Conservation (phyloP, 345 rosid species). For the Eucalyptus pauciflora region DNA sequence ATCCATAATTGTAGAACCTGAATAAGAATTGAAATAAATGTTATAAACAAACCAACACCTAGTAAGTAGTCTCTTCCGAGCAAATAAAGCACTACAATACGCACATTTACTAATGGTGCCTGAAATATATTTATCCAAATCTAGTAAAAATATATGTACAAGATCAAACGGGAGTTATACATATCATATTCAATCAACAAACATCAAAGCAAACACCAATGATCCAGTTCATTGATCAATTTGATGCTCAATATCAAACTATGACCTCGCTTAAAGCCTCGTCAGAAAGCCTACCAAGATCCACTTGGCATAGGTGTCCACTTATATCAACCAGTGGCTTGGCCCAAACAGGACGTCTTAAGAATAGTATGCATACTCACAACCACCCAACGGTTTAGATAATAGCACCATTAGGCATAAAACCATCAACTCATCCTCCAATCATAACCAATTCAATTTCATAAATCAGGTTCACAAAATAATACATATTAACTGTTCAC, state of each 20-base stretch:
- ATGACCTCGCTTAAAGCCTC: not conserved
- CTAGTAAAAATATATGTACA: not conserved
- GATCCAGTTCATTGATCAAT: not conserved
- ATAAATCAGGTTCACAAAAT: not conserved
- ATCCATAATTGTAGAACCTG: not conserved
- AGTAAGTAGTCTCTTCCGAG: not conserved
- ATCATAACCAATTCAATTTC: not conserved
- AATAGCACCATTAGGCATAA: not conserved
- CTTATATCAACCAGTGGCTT: not conserved
- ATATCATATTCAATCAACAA: not conserved
- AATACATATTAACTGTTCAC: not conserved
- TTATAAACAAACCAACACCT: not conserved
- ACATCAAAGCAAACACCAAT: not conserved
- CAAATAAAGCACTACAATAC: not conserved
- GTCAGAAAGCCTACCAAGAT: not conserved
- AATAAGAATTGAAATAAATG: not conserved
- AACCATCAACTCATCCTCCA: not conserved
- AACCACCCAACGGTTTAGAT: not conserved
- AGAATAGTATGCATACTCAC: not conserved
- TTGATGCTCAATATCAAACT: not conserved
- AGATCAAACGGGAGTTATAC: not conserved
- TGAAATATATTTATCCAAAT: not conserved
- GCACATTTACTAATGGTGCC: not conserved
- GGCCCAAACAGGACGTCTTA: not conserved
- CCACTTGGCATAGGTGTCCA: not conserved